Conservation (phyloP, 352 stramenopile species). For the Globisporangium camurandrum region DNA sequence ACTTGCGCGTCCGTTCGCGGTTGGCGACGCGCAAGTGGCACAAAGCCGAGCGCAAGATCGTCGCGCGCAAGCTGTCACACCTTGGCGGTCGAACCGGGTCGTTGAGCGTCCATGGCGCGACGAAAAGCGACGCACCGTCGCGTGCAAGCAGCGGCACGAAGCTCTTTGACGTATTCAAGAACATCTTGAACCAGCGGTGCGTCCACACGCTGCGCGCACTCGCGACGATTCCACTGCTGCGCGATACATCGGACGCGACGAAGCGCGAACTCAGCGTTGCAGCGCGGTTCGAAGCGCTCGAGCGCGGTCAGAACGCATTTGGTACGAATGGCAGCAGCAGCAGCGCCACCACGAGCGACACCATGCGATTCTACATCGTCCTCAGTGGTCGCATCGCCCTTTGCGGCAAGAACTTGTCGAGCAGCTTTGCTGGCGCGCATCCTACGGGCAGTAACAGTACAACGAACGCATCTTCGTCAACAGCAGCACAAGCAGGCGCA, state of each 20-base stretch:
- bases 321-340: slow-evolving; percentile 20
- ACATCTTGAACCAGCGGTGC: slow-evolving; percentile 59
- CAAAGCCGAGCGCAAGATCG: slow-evolving; percentile 27
- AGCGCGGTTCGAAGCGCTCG: slow-evolving; percentile 49
- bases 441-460: slow-evolving; percentile 4
- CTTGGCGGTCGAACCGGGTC: too few relatives aligned
- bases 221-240: slow-evolving; percentile 36
- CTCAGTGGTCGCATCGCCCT: slow-evolving; percentile 39
- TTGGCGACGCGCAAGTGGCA: slow-evolving; percentile 45
- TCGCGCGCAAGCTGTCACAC: slow-evolving; percentile 6
- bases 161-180: slow-evolving; percentile 57
- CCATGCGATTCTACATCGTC: slow-evolving; percentile 50
- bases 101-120: too few relatives aligned
- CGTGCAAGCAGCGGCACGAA: slow-evolving; percentile 12
- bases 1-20: slow-evolving; percentile 27
- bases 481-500: neutral
- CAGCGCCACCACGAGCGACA: too few relatives aligned
- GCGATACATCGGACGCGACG: slow-evolving; percentile 24
- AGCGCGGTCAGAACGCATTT: slow-evolving; percentile 37
- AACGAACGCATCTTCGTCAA: neutral
- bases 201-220: slow-evolving; percentile 50
- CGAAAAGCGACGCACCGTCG: too few relatives aligned
- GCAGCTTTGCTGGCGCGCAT: too few relatives aligned
- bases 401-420: slow-evolving; percentile 20
- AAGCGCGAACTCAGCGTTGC: slow-evolving; percentile 40